A percentile compares a stretch with the other conserved stretches of the same genome.
phyloP scores from a whole-genome alignment of 306 rosid genomes.

The Prunus padus region DNA sequence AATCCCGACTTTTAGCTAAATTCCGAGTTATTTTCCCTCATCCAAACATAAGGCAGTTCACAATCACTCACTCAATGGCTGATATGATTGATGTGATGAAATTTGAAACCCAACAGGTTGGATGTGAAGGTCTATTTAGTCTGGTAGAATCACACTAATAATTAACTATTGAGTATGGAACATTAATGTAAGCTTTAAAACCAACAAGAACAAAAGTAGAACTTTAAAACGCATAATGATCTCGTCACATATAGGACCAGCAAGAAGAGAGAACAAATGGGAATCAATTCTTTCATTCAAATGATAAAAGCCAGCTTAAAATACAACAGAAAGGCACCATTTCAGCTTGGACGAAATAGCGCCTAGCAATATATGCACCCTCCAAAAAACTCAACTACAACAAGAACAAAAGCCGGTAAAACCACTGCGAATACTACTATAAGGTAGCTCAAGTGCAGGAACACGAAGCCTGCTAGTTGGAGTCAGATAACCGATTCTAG shows the following conservation, averaged over 20 bases:
- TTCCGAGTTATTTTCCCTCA: no score
- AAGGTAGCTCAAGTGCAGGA: slow-evolving; percentile 45
- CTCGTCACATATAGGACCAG: not conserved
- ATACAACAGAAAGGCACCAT: slow-evolving; percentile 48
- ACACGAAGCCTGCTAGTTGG: slow-evolving; percentile 35
- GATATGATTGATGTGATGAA: no score
- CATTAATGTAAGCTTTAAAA: no score
- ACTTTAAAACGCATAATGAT: not conserved
- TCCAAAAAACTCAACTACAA: slow-evolving; percentile 35
- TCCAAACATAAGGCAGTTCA: no score
- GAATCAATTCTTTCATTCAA: slow-evolving; percentile 41
- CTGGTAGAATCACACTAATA: no score
- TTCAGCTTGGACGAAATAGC: slow-evolving; percentile 50
- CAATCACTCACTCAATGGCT: no score
- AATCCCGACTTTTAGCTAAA: no score
- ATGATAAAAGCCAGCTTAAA: slow-evolving; percentile 40
- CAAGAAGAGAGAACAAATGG: slow-evolving; percentile 11
- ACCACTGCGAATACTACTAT: slow-evolving; percentile 24
- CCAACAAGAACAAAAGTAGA: no score
- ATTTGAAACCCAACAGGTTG: no score
- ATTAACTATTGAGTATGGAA: no score
- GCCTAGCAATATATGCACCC: slow-evolving; percentile 40
- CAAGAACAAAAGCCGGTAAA: slow-evolving; percentile 45
- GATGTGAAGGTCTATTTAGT: no score
- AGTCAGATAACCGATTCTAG: slow-evolving; percentile 49